Evolutionary conservation across 768 basidiomycete genomes (phyloP).

Genomic region (Leccinum subgranulosum): DNA sequence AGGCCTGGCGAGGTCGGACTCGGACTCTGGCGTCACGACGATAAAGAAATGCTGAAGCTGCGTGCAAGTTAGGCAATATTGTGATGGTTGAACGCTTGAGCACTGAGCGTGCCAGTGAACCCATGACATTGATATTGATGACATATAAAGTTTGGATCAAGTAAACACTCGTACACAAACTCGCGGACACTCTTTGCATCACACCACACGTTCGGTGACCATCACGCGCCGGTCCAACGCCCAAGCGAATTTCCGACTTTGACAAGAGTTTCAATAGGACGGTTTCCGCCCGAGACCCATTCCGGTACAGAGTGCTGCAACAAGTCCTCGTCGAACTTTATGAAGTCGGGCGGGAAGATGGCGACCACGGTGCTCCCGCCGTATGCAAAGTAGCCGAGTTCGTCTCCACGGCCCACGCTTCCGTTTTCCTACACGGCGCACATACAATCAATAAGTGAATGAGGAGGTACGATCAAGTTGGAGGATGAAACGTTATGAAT

Average conservation of each 20-base stretch:
- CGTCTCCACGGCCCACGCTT: slow-evolving; percentile 59
- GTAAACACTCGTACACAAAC: neutral
- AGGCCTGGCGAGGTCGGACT: too few species aligned
- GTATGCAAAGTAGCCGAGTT: slow-evolving; percentile 67
- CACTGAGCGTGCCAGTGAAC: too few species aligned
- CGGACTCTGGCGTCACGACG: too few species aligned
- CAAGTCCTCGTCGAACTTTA: slow-evolving; percentile 64
- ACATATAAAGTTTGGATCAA: neutral
- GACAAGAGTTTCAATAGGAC: slow-evolving; percentile 62
- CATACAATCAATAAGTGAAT: slow-evolving; percentile 1
- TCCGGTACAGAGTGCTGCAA: slow-evolving; percentile 44
- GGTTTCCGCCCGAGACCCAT: slow-evolving; percentile 9
- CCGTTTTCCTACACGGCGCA: slow-evolving; percentile 36
- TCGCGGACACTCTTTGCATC: neutral
- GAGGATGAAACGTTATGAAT: neutral
- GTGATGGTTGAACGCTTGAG: too few species aligned
- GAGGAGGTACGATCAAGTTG: neutral
- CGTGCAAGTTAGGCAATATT: too few species aligned
- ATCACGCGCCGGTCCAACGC: slow-evolving; percentile 17
- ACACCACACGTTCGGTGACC: neutral
- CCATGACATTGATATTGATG: too few species aligned
- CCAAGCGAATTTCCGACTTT: slow-evolving; percentile 39
- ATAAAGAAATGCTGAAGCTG: too few species aligned
- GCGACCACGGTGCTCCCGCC: slow-evolving; percentile 73
- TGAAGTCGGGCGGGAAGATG: slow-evolving; percentile 53